These are phyloP conservation scores for Helotiales sp. DNA, from an alignment of 2,329 filamentous ascomycete species.

Conservation along the genomic window DNA sequence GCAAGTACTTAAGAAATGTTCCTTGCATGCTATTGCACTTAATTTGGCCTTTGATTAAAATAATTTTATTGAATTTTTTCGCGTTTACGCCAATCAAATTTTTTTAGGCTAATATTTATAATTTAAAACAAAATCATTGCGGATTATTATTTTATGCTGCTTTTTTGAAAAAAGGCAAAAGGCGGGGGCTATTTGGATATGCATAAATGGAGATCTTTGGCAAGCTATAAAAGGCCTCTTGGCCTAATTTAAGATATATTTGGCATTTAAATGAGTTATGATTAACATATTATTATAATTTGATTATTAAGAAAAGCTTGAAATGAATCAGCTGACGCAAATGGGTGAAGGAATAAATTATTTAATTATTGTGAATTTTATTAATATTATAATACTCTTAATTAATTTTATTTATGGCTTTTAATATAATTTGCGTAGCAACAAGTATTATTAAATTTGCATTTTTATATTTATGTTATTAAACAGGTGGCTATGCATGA, in stretches of 20 bases:
- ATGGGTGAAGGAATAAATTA: background rate
- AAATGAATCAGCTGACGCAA: background rate
- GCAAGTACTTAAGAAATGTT: conserved; percentile 1
- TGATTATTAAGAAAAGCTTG: background rate
- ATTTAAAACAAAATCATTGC: too few species aligned
- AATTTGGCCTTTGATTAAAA: background rate
- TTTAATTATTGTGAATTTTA: background rate
- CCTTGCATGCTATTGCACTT: background rate
- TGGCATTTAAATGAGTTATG: background rate
- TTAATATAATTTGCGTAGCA: background rate
- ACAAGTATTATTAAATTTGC: background rate
- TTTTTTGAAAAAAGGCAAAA: too few species aligned
- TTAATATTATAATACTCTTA: too few species aligned
- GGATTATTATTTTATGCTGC: too few species aligned
- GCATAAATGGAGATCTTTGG: too few species aligned
- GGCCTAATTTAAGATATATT: background rate
- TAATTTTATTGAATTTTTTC: background rate
- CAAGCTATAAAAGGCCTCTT: too few species aligned
- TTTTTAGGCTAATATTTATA: background rate
- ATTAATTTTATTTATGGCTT: too few species aligned
- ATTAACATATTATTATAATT: background rate
- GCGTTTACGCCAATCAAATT: background rate
- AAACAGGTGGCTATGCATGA: background rate
- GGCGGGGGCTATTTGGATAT: too few species aligned
- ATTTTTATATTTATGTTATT: background rate